phyloP scores from a whole-genome alignment of 352 stramenopile species.

The Pythium plurisporium region DNA sequence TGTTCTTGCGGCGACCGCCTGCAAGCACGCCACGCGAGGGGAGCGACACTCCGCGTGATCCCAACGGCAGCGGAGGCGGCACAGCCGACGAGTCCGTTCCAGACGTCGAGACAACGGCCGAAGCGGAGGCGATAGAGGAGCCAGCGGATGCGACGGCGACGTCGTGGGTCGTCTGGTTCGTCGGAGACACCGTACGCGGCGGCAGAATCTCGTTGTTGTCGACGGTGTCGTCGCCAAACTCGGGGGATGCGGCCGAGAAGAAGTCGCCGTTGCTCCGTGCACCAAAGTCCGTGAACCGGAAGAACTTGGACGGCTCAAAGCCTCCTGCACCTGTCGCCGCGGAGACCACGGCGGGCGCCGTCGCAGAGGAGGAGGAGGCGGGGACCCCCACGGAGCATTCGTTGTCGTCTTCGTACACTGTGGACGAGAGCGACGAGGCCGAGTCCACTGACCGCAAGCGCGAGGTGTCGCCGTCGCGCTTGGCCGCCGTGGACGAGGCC shows the following conservation, averaged over 20 bases:
- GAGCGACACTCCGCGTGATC: neutral
- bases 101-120: no score
- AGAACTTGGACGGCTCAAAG: slow-evolving; percentile 17
- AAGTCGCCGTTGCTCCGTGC: slow-evolving; percentile 1
- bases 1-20: slow-evolving; percentile 73
- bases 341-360: neutral
- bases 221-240: neutral
- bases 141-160: neutral
- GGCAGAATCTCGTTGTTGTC: slow-evolving; percentile 33
- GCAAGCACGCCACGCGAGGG: neutral
- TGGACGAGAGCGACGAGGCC: slow-evolving; percentile 11
- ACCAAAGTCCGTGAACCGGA: slow-evolving; percentile 13
- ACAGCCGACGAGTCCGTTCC: no score
- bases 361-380: neutral
- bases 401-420: slow-evolving; percentile 12
- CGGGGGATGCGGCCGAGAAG: neutral
- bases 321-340: neutral
- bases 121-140: neutral
- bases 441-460: slow-evolving; percentile 8
- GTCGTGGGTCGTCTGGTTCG: slow-evolving; percentile 42
- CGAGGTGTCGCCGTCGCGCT: neutral
- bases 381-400: neutral
- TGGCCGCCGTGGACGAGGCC: neutral
- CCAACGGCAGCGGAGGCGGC: neutral
- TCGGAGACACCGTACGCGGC: slow-evolving; percentile 29